Evolutionary conservation across 2,329 filamentous ascomycete genomes (phyloP).

Genomic region (Aspergillus unguis): DNA sequence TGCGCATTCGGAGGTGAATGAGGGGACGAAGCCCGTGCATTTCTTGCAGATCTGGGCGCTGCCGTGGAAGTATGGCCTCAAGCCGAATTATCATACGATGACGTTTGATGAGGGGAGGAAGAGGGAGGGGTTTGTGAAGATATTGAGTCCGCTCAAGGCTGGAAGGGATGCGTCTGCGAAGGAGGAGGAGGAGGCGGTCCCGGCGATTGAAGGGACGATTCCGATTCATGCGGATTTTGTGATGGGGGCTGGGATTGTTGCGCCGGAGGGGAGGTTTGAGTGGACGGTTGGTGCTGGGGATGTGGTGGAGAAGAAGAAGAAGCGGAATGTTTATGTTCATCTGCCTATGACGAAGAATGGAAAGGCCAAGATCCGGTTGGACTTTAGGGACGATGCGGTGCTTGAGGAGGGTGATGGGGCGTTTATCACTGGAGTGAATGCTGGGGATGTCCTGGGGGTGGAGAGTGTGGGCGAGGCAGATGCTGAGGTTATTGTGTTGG

Average conservation of each 20-base stretch:
- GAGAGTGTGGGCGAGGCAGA: constrained; percentile 67
- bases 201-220: constrained; percentile 64
- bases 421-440: constrained; percentile 64
- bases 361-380: constrained; percentile 67
- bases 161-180: constrained; percentile 60
- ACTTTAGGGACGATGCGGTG: constrained; percentile 62
- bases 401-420: constrained; percentile 77
- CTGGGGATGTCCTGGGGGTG: constrained; percentile 61
- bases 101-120: constrained; percentile 72
- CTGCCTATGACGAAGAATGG: constrained; percentile 74
- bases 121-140: constrained; percentile 65
- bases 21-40: constrained; percentile 68
- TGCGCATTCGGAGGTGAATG: constrained; percentile 78
- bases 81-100: constrained; percentile 72
- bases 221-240: constrained; percentile 80
- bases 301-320: constrained; percentile 39
- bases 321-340: constrained; percentile 74
- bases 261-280: constrained; percentile 61
- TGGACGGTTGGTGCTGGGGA: constrained; percentile 64
- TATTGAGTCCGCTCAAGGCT: constrained; percentile 70
- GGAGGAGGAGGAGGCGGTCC: constrained; percentile 63
- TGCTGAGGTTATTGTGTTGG: constrained; percentile 66
- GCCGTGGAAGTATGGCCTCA: constrained; percentile 69
- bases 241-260: constrained; percentile 75
- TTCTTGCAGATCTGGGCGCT: constrained; percentile 88